These are phyloP conservation scores for Fragilariopsis cylindrus DNA, from an alignment of 108 stramenopile genomes.

Conservation along the genomic window DNA sequence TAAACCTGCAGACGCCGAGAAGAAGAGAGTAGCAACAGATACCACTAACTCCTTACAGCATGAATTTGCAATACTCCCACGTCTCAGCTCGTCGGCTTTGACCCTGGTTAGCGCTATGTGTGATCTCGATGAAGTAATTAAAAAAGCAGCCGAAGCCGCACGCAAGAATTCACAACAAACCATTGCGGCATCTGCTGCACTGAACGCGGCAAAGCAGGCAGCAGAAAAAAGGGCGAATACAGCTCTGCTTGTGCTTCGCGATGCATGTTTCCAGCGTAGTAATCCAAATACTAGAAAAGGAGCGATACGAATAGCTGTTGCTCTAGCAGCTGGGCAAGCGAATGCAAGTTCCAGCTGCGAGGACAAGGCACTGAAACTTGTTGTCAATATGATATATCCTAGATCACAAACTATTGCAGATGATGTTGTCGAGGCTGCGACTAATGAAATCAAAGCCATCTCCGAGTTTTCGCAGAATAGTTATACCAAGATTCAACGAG, in stretches of 20 bases:
- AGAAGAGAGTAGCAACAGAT: slow-evolving; percentile 56
- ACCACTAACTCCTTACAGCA: slow-evolving; percentile 53
- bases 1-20: slow-evolving; percentile 62
- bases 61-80: slow-evolving; percentile 54
- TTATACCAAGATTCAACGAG: slow-evolving; percentile 53
- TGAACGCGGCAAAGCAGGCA: slow-evolving; percentile 74
- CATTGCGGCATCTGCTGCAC: slow-evolving; percentile 69
- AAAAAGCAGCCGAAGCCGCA: slow-evolving; percentile 60
- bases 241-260: slow-evolving; percentile 73
- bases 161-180: slow-evolving; percentile 67
- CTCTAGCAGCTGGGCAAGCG: slow-evolving; percentile 74
- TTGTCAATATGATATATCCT: slow-evolving; percentile 82
- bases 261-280: slow-evolving; percentile 72
- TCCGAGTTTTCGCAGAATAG: slow-evolving; percentile 56
- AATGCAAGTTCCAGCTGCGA: slow-evolving; percentile 64
- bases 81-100: slow-evolving; percentile 54
- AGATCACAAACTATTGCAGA: slow-evolving; percentile 59
- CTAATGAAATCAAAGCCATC: slow-evolving; percentile 57
- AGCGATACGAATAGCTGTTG: slow-evolving; percentile 73
- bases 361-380: slow-evolving; percentile 84
- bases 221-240: slow-evolving; percentile 87
- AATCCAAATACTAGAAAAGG: slow-evolving; percentile 39
- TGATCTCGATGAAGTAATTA: slow-evolving; percentile 78
- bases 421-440: slow-evolving; percentile 67
- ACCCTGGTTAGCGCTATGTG: slow-evolving; percentile 67